Evolutionary conservation across 2,329 filamentous ascomycete species (phyloP).

Genomic region (Emergomyces orientalis): DNA sequence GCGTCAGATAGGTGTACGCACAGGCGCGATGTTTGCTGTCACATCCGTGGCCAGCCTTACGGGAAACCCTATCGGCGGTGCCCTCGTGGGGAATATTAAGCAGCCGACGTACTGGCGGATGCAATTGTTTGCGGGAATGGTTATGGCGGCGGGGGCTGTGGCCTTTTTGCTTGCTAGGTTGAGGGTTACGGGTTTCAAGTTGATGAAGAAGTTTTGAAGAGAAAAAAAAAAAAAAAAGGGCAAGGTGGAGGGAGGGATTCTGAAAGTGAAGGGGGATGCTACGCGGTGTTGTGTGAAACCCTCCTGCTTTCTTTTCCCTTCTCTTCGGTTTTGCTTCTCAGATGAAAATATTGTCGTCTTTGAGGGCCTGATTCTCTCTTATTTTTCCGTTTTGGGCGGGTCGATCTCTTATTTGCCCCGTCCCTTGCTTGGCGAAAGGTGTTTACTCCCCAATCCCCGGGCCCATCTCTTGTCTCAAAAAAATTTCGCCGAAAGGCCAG

Average conservation of each 20-base stretch:
- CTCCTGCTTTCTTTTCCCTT: neutral
- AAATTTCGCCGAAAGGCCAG: neutral
- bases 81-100: slow-evolving; percentile 43
- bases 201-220: slow-evolving; percentile 22
- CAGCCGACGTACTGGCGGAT: slow-evolving; percentile 49
- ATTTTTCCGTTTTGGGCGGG: neutral
- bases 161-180: slow-evolving; percentile 33
- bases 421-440: too few relatives aligned
- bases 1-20: slow-evolving; percentile 58
- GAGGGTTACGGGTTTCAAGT: slow-evolving; percentile 23
- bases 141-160: slow-evolving; percentile 38
- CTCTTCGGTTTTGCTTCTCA: neutral
- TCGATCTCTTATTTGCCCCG: too few relatives aligned
- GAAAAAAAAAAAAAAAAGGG: neutral
- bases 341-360: neutral
- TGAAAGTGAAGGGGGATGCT: neutral
- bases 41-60: slow-evolving; percentile 56
- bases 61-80: slow-evolving; percentile 59
- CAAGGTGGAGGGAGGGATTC: neutral
- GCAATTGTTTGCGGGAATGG: slow-evolving; percentile 56
- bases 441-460: too few relatives aligned
- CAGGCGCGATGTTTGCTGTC: slow-evolving; percentile 54
- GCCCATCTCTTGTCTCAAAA: neutral
- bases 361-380: neutral
- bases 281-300: neutral